Evolutionary conservation across 2,329 filamentous ascomycete genomes (phyloP).

Genomic region (Aspergillus sp.): DNA sequence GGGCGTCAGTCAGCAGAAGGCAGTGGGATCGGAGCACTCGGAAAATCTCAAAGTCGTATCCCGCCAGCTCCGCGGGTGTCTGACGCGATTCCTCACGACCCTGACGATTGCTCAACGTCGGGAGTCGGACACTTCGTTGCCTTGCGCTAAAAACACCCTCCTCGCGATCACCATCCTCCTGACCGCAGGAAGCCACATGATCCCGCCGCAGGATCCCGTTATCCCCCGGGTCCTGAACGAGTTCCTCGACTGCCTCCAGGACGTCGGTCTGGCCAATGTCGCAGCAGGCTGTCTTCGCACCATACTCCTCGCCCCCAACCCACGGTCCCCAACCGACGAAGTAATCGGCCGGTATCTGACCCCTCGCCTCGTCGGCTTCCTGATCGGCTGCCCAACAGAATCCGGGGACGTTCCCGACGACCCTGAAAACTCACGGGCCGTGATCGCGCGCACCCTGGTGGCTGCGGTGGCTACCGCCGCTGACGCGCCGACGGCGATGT

Average conservation of each 20-base stretch:
- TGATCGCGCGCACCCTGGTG: conserved; percentile 72
- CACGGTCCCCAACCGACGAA: conserved; percentile 64
- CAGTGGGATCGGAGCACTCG: conserved; percentile 17
- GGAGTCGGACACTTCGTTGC: conserved; percentile 68
- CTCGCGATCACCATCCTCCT: conserved; percentile 86
- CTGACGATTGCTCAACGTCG: conserved; percentile 49
- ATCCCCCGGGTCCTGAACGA: conserved; percentile 75
- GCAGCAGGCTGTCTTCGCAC: conserved; percentile 87
- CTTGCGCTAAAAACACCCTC: conserved; percentile 90
- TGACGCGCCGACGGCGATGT: conserved; percentile 56
- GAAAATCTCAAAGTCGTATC: conserved; percentile 50
- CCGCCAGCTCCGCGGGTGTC: conserved; percentile 76
- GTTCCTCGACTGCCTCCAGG: conserved; percentile 74
- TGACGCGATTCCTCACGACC: conserved; percentile 79
- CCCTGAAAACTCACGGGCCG: conserved; percentile 69
- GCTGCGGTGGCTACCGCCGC: conserved; percentile 59
- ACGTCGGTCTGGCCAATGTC: conserved; percentile 67
- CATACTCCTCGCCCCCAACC: conserved; percentile 66
- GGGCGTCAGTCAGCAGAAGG: conserved; percentile 58
- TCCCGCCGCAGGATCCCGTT: conserved; percentile 73
- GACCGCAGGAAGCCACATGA: conserved; percentile 71
- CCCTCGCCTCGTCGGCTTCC: conserved; percentile 73
- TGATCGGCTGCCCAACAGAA: conserved; percentile 52
- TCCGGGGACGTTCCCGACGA: conserved; percentile 64
- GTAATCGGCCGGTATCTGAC: conserved; percentile 72